Percentiles rank a stretch among this genome's conserved stretches.
These are phyloP conservation scores for Prototheca cutis DNA, from an alignment of 163 green algal species.

Conservation along the genomic window DNA sequence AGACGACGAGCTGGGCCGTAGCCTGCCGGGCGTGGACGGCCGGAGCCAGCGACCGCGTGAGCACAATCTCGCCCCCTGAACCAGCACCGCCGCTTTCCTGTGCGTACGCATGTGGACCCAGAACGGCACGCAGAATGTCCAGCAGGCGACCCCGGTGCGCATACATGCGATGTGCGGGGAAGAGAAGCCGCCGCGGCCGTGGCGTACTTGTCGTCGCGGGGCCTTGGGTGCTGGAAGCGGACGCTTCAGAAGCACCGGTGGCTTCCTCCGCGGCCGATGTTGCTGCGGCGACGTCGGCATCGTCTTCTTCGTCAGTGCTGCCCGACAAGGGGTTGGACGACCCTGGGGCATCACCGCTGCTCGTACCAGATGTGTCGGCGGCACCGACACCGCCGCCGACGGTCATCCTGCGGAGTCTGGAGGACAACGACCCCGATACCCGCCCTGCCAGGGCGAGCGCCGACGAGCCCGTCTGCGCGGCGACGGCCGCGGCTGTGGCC, in stretches of 20 bases:
- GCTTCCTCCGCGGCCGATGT: not conserved
- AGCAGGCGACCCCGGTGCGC: constrained; percentile 1
- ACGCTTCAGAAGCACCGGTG: not conserved
- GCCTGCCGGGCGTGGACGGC: not conserved
- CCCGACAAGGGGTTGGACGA: too few species aligned
- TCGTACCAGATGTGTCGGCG: too few species aligned
- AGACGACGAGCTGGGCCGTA: not conserved
- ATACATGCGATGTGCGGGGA: constrained; percentile 14
- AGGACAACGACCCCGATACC: not conserved
- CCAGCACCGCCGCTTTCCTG: too few species aligned
- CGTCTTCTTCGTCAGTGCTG: constrained; percentile 19
- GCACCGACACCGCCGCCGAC: too few species aligned
- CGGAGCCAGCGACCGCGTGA: not conserved
- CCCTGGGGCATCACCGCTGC: too few species aligned
- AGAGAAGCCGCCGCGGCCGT: constrained; percentile 1
- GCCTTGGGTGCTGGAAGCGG: too few species aligned
- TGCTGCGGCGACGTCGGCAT: constrained; percentile 5
- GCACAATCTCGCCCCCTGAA: too few species aligned
- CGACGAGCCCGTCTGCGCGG: not conserved
- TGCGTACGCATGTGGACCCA: too few species aligned
- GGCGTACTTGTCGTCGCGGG: constrained; percentile 4
- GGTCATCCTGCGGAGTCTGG: not conserved
- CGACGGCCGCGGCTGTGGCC: not conserved
- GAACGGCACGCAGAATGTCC: not conserved
- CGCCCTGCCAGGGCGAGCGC: not conserved